Conservation (phyloP, 2,329 filamentous ascomycete species). For the Fusarium begoniae region DNA sequence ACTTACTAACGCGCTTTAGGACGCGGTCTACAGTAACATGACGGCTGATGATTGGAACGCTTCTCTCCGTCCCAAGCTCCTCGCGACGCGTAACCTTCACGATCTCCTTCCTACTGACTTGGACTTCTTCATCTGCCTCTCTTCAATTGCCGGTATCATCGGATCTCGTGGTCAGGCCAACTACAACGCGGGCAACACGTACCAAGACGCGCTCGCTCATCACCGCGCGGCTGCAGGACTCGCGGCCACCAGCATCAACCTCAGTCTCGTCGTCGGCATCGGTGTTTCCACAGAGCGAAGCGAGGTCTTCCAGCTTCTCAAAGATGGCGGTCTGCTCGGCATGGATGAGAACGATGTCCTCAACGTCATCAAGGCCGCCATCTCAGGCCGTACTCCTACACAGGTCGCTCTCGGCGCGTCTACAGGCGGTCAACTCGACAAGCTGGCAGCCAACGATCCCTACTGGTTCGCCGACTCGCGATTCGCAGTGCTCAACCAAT, state of each 20-base stretch:
- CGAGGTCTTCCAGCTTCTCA: neutral
- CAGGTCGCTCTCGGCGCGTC: neutral
- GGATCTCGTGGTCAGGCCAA: neutral
- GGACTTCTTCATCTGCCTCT: neutral
- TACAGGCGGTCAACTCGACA: neutral
- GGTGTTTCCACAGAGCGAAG: neutral
- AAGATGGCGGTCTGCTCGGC: neutral
- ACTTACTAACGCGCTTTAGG: neutral
- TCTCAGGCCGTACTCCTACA: neutral
- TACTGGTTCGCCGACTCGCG: neutral
- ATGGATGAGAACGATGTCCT: neutral
- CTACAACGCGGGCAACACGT: neutral
- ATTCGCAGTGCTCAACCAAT: neutral
- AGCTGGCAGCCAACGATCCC: neutral
- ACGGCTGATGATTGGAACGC: neutral
- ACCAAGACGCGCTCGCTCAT: neutral
- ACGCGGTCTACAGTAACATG: neutral
- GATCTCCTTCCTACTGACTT: neutral
- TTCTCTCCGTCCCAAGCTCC: neutral
- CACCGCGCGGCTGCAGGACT: neutral
- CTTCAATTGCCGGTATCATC: neutral
- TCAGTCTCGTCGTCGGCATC: neutral
- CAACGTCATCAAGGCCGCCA: neutral
- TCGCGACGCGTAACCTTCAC: neutral
- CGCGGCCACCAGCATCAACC: neutral